A percentile compares a stretch with the other conserved stretches of the same genome.
Evolutionary conservation across 2,329 filamentous ascomycete genomes (phyloP).

Genomic region (Aspergillus sp.): DNA sequence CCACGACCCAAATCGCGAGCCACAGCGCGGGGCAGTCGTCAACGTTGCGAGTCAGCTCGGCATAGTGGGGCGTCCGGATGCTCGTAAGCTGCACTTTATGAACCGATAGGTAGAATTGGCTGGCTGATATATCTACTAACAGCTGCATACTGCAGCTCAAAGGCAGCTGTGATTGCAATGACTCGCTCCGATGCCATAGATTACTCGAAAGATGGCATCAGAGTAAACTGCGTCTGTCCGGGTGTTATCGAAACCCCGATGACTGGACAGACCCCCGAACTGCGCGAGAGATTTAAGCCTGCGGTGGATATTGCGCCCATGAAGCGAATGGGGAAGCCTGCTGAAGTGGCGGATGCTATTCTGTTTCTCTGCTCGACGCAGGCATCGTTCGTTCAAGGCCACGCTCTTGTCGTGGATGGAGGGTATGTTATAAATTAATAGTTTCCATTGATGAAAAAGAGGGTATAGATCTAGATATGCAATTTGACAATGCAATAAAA

Average conservation of each 20-base stretch:
- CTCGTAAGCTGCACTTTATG: slow-evolving; percentile 27
- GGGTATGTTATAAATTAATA: slow-evolving; percentile 40
- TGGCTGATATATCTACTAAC: neutral
- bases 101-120: no score
- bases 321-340: slow-evolving; percentile 43
- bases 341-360: slow-evolving; percentile 44
- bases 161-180: slow-evolving; percentile 52
- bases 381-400: slow-evolving; percentile 46
- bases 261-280: slow-evolving; percentile 36
- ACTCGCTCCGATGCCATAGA: slow-evolving; percentile 51
- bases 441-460: neutral
- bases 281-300: slow-evolving; percentile 32
- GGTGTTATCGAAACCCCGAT: slow-evolving; percentile 43
- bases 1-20: slow-evolving; percentile 26
- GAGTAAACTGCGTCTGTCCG: slow-evolving; percentile 31
- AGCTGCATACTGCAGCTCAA: slow-evolving; percentile 52
- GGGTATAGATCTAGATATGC: neutral
- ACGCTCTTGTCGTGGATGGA: slow-evolving; percentile 47
- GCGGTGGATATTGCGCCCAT: slow-evolving; percentile 44
- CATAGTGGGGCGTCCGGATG: slow-evolving; percentile 40
- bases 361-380: slow-evolving; percentile 44
- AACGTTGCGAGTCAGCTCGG: slow-evolving; percentile 49
- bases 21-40: slow-evolving; percentile 43
- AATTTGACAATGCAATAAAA: neutral
- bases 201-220: slow-evolving; percentile 37